Evolutionary conservation across 169 alveolate genomes (phyloP), one percentile per base, ranked within the genome.

Genomic region (Perkinsus marinus): DNA sequence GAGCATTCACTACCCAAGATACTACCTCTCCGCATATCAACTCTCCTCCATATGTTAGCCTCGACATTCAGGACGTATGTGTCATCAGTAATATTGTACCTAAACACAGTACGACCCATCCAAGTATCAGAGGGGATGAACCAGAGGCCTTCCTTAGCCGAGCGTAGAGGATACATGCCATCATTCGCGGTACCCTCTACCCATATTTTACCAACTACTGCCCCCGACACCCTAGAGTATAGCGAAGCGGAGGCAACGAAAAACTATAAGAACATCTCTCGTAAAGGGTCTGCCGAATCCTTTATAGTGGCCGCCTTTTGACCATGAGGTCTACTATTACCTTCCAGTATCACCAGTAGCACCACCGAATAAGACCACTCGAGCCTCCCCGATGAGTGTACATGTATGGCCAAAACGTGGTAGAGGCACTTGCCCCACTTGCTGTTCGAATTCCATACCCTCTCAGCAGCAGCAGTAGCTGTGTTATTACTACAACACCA

Each of bases 361-460:
- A 37, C 99, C 99, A 41, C 99, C 99, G 93, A 98, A 98, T 91
- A 98, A 91, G 38, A 97, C 95, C 47, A 96, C 98, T 93, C 96
- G 97, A 9, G 97, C 96, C 89, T 95, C 96, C 5, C 98, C 98
- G 36, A 98, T 97, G 90, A 96, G 94, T 43, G 99, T 98, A 19
- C 98, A 97, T 37, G 99, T 97, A 93, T 98, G 99, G 5, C 99
- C 99, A 93, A 98, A 98, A 89, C 99, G 95, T 34, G 99, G 98
- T 38, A 96, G 96, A 68, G 99, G 99, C 68, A 97, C 94, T 46
- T 98, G 99, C 90, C 99, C 99, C 92, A 57, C 22, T 16, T 57
- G 79, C 79, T 57, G 79, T 16, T 57, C 79, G 26, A 57, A 0
- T 57, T 57, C 79, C 79, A 57, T 57, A 2, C 5, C 3, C 46